Evolutionary conservation across 441 rosid genomes (phyloP).

Genomic region (Hura crepitans): DNA sequence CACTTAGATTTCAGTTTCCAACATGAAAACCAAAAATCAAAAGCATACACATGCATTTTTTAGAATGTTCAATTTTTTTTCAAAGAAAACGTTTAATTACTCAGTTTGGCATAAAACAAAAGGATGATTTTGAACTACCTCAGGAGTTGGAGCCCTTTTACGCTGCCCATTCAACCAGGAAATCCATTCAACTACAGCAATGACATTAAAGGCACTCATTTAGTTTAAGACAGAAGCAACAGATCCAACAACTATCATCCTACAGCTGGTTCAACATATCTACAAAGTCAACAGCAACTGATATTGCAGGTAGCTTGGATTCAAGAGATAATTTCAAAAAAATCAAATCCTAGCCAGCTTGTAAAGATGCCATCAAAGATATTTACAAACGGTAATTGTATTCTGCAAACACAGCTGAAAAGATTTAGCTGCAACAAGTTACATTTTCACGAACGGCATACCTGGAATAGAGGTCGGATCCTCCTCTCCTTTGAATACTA

Average conservation of each 20-base stretch:
- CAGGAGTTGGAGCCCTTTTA: slow-evolving; percentile 73
- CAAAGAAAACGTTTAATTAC: neutral
- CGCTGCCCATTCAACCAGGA: slow-evolving; percentile 97
- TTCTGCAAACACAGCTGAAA: neutral
- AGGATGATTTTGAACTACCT: slow-evolving; percentile 41
- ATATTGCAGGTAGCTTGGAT: slow-evolving; percentile 7
- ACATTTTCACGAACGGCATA: slow-evolving; percentile 21
- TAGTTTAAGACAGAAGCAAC: neutral
- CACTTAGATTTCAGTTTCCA: neutral
- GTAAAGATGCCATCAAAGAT: neutral
- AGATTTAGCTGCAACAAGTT: neutral
- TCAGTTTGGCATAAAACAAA: too few relatives aligned
- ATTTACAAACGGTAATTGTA: neutral
- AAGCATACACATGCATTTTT: neutral
- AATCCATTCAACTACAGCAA: slow-evolving; percentile 87
- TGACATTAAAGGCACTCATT: slow-evolving; percentile 20
- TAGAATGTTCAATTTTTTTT: neutral
- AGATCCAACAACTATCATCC: neutral
- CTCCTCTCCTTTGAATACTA: slow-evolving; percentile 66
- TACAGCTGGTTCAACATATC: neutral
- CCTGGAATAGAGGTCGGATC: slow-evolving; percentile 90
- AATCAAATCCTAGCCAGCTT: neutral
- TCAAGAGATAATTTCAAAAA: slow-evolving; percentile 17
- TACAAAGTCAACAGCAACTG: neutral
- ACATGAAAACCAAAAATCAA: neutral